These are phyloP conservation scores for Neurospora sp. DNA, from an alignment of 495 filamentous ascomycete species.

Conservation along the genomic window DNA sequence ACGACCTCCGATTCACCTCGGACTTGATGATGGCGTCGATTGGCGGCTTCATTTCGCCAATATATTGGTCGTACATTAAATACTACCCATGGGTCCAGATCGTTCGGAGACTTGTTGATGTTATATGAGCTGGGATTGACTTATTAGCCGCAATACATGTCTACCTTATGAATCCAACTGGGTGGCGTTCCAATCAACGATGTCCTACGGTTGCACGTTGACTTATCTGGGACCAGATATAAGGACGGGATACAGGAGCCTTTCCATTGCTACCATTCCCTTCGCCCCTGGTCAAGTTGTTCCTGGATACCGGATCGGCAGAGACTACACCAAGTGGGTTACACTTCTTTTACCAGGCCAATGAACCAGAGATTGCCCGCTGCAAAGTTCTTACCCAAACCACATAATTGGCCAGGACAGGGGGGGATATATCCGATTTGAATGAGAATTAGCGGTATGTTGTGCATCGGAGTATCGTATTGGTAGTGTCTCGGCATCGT, in stretches of 20 bases:
- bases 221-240: too few species aligned
- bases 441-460: not conserved
- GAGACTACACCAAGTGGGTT: not conserved
- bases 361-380: not conserved
- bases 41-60: not conserved
- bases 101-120: not conserved
- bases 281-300: not conserved
- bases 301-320: not conserved
- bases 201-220: not conserved
- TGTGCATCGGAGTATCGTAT: not conserved
- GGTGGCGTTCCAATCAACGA: not conserved
- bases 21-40: not conserved
- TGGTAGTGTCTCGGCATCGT: not conserved
- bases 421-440: too few species aligned
- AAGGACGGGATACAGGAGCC: not conserved
- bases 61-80: not conserved
- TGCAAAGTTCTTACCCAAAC: not conserved
- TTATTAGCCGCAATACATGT: not conserved
- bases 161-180: not conserved
- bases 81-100: not conserved
- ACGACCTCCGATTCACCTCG: not conserved
- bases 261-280: not conserved
- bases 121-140: not conserved
- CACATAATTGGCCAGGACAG: too few species aligned
- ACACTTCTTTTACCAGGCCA: not conserved